Percentiles rank a stretch among this genome's conserved stretches.
Conservation (phyloP, 2,329 filamentous ascomycete species). For the Trichophyton rubrum region DNA sequence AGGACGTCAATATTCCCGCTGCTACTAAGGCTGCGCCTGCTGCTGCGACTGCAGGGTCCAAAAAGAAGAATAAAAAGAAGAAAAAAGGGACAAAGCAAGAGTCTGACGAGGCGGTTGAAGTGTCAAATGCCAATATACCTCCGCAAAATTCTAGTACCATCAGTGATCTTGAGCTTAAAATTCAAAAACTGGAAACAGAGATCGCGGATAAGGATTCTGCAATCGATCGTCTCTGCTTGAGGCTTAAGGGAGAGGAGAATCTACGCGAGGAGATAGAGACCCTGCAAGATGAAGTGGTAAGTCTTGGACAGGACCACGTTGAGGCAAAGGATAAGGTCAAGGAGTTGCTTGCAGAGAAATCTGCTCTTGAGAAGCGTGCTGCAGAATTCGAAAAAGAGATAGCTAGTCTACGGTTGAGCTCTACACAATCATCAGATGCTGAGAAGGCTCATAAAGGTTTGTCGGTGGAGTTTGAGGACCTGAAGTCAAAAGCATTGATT, state of each 20-base stretch:
- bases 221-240: constrained; percentile 58
- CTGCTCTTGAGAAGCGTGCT: constrained; percentile 51
- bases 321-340: constrained; percentile 66
- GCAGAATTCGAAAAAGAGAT: constrained; percentile 60
- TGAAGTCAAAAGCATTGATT: constrained; percentile 56
- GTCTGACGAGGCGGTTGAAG: constrained; percentile 24
- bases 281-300: constrained; percentile 64
- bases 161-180: constrained; percentile 23
- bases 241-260: constrained; percentile 63
- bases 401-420: constrained; percentile 39
- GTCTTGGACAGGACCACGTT: constrained; percentile 72
- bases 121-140: constrained; percentile 20
- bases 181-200: constrained; percentile 25
- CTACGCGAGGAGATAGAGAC: constrained; percentile 76
- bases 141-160: constrained; percentile 2
- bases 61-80: constrained; percentile 87
- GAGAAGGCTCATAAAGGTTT: constrained; percentile 44
- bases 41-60: constrained; percentile 32
- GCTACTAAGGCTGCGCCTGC: constrained; percentile 8
- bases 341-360: constrained; percentile 56
- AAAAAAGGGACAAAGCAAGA: constrained; percentile 53
- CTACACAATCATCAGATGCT: constrained; percentile 35
- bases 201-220: constrained; percentile 51
- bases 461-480: constrained; percentile 53
- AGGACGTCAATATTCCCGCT: neutral